phyloP scores from a whole-genome alignment of 495 filamentous ascomycete species.

The Endocarpon pusillum region DNA sequence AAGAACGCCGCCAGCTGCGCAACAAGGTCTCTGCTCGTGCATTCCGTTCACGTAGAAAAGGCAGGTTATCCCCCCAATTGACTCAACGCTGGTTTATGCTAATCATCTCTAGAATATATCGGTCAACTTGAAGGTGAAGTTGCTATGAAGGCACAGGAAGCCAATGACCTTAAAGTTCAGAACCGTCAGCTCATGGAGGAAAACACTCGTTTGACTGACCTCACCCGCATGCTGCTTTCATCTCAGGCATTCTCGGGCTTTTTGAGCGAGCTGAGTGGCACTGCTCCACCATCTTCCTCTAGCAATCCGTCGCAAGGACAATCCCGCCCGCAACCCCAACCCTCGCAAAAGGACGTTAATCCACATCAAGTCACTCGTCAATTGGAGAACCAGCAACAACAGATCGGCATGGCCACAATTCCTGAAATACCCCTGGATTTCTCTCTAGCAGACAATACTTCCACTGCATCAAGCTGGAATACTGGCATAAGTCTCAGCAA shows the following conservation, averaged over 20 bases:
- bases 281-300: conserved; percentile 23
- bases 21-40: conserved; percentile 98
- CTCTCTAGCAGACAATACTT: conserved; percentile 33
- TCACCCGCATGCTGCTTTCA: conserved; percentile 69
- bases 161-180: conserved; percentile 49
- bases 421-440: conserved; percentile 58
- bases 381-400: conserved; percentile 37
- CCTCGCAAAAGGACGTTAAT: conserved; percentile 42
- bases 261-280: conserved; percentile 51
- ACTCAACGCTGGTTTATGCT: conserved; percentile 18
- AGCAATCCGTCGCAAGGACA: conserved; percentile 18
- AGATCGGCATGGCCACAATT: conserved; percentile 56
- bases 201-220: conserved; percentile 57
- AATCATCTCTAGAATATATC: conserved; percentile 69
- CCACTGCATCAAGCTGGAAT: conserved; percentile 33
- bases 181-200: conserved; percentile 63
- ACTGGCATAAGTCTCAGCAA: conserved; percentile 39
- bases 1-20: conserved; percentile 80
- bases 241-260: conserved; percentile 74
- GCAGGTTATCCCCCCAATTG: conserved; percentile 32
- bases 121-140: conserved; percentile 77
- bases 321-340: conserved; percentile 16
- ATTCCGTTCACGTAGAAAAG: conserved; percentile 90
- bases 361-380: conserved; percentile 34
- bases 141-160: conserved; percentile 50